Evolutionary conservation across 140 eudicot species (phyloP).

Genomic region (Anethum foeniculum): DNA sequence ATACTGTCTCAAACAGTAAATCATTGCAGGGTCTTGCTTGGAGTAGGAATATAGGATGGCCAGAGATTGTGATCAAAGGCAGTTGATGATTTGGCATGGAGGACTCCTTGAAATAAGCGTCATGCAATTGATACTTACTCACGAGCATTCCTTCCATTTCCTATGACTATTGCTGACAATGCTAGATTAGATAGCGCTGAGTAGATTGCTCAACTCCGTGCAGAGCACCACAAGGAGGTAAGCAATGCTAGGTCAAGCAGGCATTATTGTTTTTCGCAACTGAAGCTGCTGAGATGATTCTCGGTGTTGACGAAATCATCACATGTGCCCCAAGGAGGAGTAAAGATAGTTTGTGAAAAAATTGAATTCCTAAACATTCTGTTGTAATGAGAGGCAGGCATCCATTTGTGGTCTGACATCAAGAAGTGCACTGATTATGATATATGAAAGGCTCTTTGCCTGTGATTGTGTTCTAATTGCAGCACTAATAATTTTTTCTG

Average conservation of each 20-base stretch:
- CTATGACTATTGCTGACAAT: conserved; percentile 90
- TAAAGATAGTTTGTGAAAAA: too few relatives aligned
- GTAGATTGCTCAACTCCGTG: conserved; percentile 78
- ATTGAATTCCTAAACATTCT: too few relatives aligned
- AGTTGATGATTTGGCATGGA: conserved; percentile 82
- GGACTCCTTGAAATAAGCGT: conserved; percentile 83
- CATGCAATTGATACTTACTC: conserved; percentile 94
- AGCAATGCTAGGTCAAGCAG: too few relatives aligned
- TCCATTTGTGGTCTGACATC: too few relatives aligned
- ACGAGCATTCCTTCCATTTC: conserved; percentile 77
- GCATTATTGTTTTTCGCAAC: too few relatives aligned
- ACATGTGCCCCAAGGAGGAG: too few relatives aligned
- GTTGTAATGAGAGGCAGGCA: background rate
- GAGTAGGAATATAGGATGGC: conserved; percentile 99
- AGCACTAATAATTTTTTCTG: too few relatives aligned
- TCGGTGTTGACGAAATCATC: too few relatives aligned
- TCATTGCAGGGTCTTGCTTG: conserved; percentile 77
- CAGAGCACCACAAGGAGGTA: conserved; percentile 78
- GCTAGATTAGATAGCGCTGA: conserved; percentile 96
- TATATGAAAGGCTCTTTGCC: background rate
- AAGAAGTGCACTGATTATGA: background rate
- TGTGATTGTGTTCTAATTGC: background rate
- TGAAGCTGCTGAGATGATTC: too few relatives aligned
- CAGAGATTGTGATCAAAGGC: conserved; percentile 96
- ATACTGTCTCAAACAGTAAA: conserved; percentile 85